Evolutionary conservation across 352 stramenopile species (phyloP).

Genomic region (Globisporangium emineosum): DNA sequence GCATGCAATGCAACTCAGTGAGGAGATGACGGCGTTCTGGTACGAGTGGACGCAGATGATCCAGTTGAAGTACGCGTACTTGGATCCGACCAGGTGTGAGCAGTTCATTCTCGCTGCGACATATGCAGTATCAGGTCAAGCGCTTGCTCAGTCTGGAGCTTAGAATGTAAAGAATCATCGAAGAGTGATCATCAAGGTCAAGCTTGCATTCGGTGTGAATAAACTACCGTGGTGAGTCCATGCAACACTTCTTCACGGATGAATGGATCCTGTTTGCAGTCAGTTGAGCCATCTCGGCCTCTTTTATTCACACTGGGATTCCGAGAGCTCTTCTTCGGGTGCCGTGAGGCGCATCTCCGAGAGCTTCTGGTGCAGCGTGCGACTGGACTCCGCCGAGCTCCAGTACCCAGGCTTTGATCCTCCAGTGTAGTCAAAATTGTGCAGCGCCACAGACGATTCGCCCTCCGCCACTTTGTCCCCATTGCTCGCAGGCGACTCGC

Average conservation of each 20-base stretch:
- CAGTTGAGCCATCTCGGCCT: too few relatives aligned
- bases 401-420: conserved; percentile 19
- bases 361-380: conserved; percentile 20
- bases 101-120: conserved; percentile 12
- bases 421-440: conserved; percentile 19
- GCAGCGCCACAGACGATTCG: neutral
- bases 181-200: neutral
- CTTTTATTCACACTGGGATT: neutral
- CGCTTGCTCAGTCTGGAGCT: neutral
- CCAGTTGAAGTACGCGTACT: conserved; percentile 48
- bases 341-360: conserved; percentile 18
- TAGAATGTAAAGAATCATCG: neutral
- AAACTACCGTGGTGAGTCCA: too few relatives aligned
- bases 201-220: neutral
- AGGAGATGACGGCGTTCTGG: conserved; percentile 12
- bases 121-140: neutral
- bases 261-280: too few relatives aligned
- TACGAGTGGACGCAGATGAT: conserved; percentile 36
- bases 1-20: neutral
- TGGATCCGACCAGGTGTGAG: conserved; percentile 27
- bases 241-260: neutral
- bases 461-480: too few relatives aligned
- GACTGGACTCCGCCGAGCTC: conserved; percentile 22
- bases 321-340: conserved; percentile 3
- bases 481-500: neutral